phyloP scores from a whole-genome alignment of 192 early-diverging fungal species.

The Spinellus fusiger region DNA sequence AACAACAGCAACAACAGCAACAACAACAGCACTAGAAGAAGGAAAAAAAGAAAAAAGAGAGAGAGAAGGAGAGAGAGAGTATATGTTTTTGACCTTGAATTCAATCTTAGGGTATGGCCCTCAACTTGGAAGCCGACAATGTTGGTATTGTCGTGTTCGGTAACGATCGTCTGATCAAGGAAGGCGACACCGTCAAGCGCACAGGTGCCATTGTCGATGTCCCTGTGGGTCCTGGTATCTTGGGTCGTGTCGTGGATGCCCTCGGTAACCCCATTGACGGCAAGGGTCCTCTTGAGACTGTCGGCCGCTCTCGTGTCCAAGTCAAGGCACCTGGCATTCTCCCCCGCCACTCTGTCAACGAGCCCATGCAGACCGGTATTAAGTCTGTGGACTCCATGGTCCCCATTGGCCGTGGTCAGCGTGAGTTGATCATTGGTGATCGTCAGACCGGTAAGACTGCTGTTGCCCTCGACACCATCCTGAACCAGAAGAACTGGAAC shows the following conservation, averaged over 20 bases:
- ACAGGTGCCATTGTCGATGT: slow-evolving; percentile 99
- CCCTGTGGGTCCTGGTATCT: slow-evolving; percentile 82
- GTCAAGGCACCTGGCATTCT: slow-evolving; percentile 99
- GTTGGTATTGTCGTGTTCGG: slow-evolving; percentile 99
- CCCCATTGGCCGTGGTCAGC: slow-evolving; percentile 99
- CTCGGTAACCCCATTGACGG: slow-evolving; percentile 99
- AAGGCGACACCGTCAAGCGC: slow-evolving; percentile 99
- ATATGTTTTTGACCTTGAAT: neutral
- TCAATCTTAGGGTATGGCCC: slow-evolving; percentile 87
- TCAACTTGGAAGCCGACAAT: slow-evolving; percentile 99
- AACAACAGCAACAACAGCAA: neutral
- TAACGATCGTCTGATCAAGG: slow-evolving; percentile 99
- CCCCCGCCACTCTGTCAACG: slow-evolving; percentile 96
- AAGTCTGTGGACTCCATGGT: slow-evolving; percentile 99
- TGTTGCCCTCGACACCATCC: slow-evolving; percentile 96
- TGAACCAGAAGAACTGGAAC: slow-evolving; percentile 99
- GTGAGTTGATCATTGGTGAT: slow-evolving; percentile 99
- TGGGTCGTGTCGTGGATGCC: slow-evolving; percentile 98
- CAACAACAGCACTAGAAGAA: neutral
- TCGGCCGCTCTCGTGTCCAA: slow-evolving; percentile 87
- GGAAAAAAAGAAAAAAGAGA: neutral
- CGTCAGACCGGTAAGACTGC: slow-evolving; percentile 99
- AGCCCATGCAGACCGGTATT: slow-evolving; percentile 99
- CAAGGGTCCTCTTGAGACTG: slow-evolving; percentile 91
- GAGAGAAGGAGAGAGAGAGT: neutral